Percentiles rank a stretch among this genome's conserved stretches.
These are phyloP conservation scores for Lactarius quietus DNA, from an alignment of 768 basidiomycete genomes.

Conservation along the genomic window DNA sequence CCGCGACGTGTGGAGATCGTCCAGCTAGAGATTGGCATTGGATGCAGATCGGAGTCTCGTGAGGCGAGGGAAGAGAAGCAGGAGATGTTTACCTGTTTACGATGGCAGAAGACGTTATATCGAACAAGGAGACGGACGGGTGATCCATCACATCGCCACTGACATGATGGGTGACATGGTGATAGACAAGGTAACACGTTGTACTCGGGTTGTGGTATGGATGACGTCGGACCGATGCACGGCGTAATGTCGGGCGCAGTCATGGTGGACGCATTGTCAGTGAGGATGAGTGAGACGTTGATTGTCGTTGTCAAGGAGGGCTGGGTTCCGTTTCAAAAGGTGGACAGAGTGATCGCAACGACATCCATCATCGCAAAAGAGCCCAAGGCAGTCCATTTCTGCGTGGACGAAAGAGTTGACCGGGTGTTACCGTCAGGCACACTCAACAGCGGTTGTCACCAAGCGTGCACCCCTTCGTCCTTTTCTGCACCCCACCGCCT, in stretches of 20 bases:
- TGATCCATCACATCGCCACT: no score
- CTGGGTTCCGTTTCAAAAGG: no score
- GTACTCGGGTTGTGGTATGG: neutral
- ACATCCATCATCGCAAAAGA: no score
- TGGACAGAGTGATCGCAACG: neutral
- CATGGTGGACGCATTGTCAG: neutral
- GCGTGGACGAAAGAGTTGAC: no score
- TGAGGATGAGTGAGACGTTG: no score
- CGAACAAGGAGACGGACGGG: no score
- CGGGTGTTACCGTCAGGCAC: neutral
- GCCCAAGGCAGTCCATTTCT: neutral
- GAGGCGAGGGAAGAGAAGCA: neutral
- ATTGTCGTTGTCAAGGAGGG: no score
- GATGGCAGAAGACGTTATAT: no score
- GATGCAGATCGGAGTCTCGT: neutral
- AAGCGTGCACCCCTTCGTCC: neutral
- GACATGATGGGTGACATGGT: no score
- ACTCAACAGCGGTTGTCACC: conserved; percentile 7
- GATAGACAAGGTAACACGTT: neutral
- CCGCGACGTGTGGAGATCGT: neutral
- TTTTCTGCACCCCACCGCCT: conserved; percentile 1
- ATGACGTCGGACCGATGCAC: neutral
- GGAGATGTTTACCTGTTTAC: neutral
- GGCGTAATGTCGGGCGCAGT: neutral
- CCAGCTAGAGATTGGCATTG: neutral